Evolutionary conservation across 139 green algal genomes (phyloP), one percentile per base, ranked within the genome.

Genomic region (Coelastrella sp.): DNA sequence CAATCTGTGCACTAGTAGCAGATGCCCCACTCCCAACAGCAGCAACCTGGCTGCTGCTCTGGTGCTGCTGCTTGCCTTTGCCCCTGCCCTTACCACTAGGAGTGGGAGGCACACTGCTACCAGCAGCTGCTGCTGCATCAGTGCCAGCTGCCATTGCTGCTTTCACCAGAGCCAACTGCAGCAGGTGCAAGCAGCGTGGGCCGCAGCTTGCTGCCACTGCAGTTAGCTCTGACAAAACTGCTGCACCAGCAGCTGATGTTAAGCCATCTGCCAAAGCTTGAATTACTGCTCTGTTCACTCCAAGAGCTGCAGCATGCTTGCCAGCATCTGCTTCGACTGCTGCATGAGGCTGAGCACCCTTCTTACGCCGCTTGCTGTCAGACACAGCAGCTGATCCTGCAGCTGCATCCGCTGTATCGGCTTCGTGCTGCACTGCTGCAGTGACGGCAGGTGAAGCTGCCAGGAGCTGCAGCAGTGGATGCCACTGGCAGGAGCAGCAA

Each of bases 141-240:
- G 58, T 87, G 56, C n/a, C 32, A 58, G 57, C 64, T n/a, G 19
- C 77, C 71, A 57, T 61, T 54, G 64, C 57, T 80, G 73, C 88
- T 22, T 79, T 86, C 19, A 68, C 58, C 57, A 80, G 68, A 3
- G 59, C 90, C 20, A 95, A 88, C 65, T 94, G 75, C 66, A 93
- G 47, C n/a, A 93, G 11, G 64, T 95, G 93, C 3, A 86, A 20
- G 82, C 83, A 65, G 73, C 85, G 80, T 1, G 80, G 54, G 54
- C 88, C 65, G 65, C 87, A 60, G 19, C 0, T 14, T 17, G 8
- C 57, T 78, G 66, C 58, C 32, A 56, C 56, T n/a, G 57, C 47
- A 32, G 86, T 59, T 8, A 75, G 19, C 32, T 75, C 68, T 16
- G 57, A 17, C 81, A 87, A 11, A 8, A 77, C 3, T 3, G 11